Conservation (phyloP, 139 green algal genomes). For the Chlorella sp. region DNA sequence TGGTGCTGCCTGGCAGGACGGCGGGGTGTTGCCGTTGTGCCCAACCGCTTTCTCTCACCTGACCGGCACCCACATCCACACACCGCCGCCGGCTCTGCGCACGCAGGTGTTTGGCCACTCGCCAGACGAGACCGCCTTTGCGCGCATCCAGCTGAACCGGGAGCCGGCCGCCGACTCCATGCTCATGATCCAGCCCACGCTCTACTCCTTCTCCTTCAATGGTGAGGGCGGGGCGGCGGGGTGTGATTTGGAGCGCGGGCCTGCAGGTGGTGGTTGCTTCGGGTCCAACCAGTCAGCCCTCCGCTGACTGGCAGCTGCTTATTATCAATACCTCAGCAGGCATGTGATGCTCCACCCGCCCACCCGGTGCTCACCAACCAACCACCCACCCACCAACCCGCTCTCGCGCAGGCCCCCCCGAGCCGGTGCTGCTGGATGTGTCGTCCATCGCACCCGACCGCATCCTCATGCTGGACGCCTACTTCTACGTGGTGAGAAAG, state of each 20-base stretch:
- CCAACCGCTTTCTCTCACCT: no score
- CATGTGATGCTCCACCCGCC: neutral
- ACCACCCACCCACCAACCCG: constrained; percentile 70
- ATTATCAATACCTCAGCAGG: no score
- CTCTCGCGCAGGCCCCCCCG: constrained; percentile 71
- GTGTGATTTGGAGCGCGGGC: neutral
- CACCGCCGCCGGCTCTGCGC: neutral
- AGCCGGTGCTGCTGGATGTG: constrained; percentile 97
- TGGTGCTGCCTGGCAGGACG: neutral
- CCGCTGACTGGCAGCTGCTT: no score
- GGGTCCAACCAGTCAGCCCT: no score
- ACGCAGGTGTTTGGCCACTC: constrained; percentile 92
- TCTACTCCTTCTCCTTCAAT: constrained; percentile 29
- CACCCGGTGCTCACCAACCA: neutral
- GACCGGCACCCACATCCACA: no score
- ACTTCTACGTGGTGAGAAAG: constrained; percentile 92
- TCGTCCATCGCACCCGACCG: constrained; percentile 89
- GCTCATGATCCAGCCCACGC: constrained; percentile 82
- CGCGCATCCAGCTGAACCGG: constrained; percentile 86
- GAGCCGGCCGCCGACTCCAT: constrained; percentile 88
- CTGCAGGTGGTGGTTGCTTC: no score
- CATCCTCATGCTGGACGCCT: constrained; percentile 97
- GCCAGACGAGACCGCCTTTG: constrained; percentile 97
- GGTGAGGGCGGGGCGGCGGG: no score
- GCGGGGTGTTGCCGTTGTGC: neutral